phyloP scores from a whole-genome alignment of 1,284 basidiomycete genomes.

The Vanrija humicola region DNA sequence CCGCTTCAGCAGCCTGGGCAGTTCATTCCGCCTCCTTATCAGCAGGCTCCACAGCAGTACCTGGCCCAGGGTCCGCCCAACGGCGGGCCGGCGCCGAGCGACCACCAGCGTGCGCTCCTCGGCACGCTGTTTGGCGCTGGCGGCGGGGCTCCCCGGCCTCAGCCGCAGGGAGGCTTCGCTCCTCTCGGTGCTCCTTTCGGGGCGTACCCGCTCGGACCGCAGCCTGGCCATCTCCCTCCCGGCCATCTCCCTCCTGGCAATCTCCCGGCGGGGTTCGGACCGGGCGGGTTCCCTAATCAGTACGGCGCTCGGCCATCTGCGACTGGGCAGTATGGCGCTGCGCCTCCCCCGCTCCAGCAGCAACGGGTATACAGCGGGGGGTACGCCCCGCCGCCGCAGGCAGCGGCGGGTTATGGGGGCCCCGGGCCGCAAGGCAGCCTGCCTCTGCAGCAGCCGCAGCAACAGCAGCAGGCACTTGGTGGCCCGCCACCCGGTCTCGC shows the following conservation, averaged over 20 bases:
- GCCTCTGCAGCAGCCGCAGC: background rate
- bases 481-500: background rate
- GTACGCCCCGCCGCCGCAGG: background rate
- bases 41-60: too few species aligned
- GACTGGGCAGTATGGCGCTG: background rate
- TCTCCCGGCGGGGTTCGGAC: background rate
- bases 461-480: background rate
- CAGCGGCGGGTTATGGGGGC: background rate
- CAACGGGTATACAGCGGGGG: background rate
- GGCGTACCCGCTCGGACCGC: background rate
- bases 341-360: background rate
- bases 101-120: constrained; percentile 13
- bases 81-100: background rate
- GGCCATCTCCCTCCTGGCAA: background rate
- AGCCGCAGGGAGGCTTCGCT: background rate
- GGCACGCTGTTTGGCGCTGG: constrained; percentile 8
- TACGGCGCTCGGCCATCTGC: too few species aligned
- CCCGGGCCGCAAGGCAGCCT: background rate
- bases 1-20: background rate
- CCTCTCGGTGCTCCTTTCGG: background rate
- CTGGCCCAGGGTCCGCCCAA: background rate
- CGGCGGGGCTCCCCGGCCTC: background rate
- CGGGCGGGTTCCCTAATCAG: background rate
- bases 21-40: too few species aligned
- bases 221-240: background rate